Base-by-base conservation (phyloP, 306 rosid species). In the Inga oerstediana region DNA sequence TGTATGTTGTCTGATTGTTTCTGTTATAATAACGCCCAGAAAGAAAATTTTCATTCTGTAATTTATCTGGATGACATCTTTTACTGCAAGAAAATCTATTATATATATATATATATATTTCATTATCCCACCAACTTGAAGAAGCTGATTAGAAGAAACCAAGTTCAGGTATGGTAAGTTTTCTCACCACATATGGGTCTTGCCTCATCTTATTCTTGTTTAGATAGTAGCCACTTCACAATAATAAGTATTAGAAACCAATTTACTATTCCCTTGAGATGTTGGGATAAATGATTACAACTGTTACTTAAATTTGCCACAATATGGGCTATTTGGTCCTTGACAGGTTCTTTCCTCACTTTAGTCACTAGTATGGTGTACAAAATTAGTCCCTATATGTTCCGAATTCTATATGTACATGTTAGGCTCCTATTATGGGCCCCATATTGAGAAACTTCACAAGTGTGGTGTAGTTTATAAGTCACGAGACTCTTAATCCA, bases 81-180 rank as follows among this genome's bases (percentile, higher is more conserved):
- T 85, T 78, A 44, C 68, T 78, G 56, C 54, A 84, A 84, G 83
- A 85, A 80, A 82, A 56, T 49, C 27, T 74, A 78, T 62, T 49
- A 43, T 65, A 20, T 27, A 74, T 44, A 84, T 52, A 35, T 35
- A 13, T 43, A 27, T 27, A 27, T 27, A 27, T 27, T 27, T 27
- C 34, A 49, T 73, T 81, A 79, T 22, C 41, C 32, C 37, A 79
- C 37, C 30, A n/a, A 79, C 44, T 71, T 71, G 54, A 71, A 7
- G 54, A 71, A 35, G 35, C 54, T 4, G 20, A 43, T 44, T 15
- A 71, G 35, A 4, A 71, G 30, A 69, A 69, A n/a, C 14, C 39
- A 72, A 43, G 7, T n/a, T 44, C 75, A 22, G 75, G 49, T 41
- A 44, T 11, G 44, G 8, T 71, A n/a, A 71, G 37, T 44, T 71